A percentile compares a stretch with the other conserved stretches of the same genome.
Evolutionary conservation across 1,284 basidiomycete species (phyloP).

Genomic region (Cystobasidium slooffiae): DNA sequence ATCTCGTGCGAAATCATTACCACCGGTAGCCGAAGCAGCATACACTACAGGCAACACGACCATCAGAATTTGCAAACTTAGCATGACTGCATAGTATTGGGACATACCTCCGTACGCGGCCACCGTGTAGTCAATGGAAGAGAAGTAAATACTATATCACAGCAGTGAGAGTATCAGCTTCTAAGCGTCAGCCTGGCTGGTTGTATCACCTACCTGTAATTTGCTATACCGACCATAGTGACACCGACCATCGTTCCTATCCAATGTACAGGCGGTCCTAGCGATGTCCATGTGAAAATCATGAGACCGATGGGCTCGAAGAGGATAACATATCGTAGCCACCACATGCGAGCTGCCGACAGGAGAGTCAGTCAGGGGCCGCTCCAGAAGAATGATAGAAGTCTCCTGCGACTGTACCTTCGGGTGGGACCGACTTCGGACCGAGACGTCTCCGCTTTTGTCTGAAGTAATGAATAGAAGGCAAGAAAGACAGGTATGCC

Average conservation of each 20-base stretch:
- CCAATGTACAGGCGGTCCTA: slow-evolving; percentile 57
- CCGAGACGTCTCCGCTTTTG: slow-evolving; percentile 14
- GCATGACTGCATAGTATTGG: not conserved
- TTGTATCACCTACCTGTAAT: slow-evolving; percentile 45
- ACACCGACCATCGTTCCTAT: slow-evolving; percentile 60
- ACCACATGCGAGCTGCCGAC: slow-evolving; percentile 54
- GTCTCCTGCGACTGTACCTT: not conserved
- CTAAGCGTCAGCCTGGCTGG: not conserved
- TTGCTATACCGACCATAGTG: slow-evolving; percentile 58
- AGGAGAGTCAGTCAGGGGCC: not conserved
- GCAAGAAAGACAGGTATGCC: slow-evolving; percentile 57
- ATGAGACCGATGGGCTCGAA: slow-evolving; percentile 59
- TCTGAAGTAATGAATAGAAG: slow-evolving; percentile 50
- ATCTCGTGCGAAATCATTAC: slow-evolving; percentile 55
- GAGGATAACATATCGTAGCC: slow-evolving; percentile 57
- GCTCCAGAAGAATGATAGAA: not conserved
- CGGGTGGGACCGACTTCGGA: slow-evolving; percentile 14
- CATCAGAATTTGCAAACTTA: not conserved
- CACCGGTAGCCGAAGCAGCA: slow-evolving; percentile 57
- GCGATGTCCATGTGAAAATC: slow-evolving; percentile 59
- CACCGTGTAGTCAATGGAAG: slow-evolving; percentile 59
- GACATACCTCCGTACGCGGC: slow-evolving; percentile 39
- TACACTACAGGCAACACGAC: slow-evolving; percentile 57
- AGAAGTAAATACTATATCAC: slow-evolving; percentile 43
- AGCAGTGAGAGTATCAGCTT: not conserved